phyloP scores from a whole-genome alignment of 495 filamentous ascomycete genomes.

The Collariella sp. region DNA sequence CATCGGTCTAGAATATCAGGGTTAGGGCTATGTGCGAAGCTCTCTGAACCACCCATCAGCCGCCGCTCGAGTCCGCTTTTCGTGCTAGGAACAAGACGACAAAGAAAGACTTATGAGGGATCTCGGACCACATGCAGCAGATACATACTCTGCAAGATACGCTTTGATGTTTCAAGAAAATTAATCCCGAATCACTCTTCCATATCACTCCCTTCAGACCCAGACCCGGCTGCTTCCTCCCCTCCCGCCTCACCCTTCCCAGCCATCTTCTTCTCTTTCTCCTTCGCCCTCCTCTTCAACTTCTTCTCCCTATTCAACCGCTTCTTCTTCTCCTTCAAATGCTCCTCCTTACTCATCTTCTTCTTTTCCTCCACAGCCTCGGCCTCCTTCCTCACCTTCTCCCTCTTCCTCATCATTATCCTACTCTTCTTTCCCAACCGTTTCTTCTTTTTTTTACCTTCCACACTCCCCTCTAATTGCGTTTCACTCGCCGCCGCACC shows the following conservation, averaged over 20 bases:
- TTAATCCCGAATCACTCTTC: background rate
- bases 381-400: constrained; percentile 25
- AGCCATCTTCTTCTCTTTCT: constrained; percentile 40
- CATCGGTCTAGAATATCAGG: too few species aligned
- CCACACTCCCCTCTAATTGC: background rate
- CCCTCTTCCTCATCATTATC: constrained; percentile 36
- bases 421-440: constrained; percentile 47
- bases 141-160: too few species aligned
- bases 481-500: background rate
- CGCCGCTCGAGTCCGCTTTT: too few species aligned
- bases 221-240: background rate
- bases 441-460: constrained; percentile 30
- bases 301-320: constrained; percentile 45
- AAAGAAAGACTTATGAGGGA: too few species aligned
- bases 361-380: constrained; percentile 23
- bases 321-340: constrained; percentile 46
- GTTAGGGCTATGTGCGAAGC: too few species aligned
- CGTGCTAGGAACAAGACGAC: too few species aligned
- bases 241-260: constrained; percentile 14
- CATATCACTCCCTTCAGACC: background rate
- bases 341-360: constrained; percentile 39
- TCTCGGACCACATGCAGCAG: too few species aligned
- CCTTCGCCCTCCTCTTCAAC: constrained; percentile 43
- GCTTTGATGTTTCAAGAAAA: too few species aligned
- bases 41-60: too few species aligned